Base-by-base conservation (phyloP, 1,284 basidiomycete genomes). In the Ceratobasidium theobromae region DNA sequence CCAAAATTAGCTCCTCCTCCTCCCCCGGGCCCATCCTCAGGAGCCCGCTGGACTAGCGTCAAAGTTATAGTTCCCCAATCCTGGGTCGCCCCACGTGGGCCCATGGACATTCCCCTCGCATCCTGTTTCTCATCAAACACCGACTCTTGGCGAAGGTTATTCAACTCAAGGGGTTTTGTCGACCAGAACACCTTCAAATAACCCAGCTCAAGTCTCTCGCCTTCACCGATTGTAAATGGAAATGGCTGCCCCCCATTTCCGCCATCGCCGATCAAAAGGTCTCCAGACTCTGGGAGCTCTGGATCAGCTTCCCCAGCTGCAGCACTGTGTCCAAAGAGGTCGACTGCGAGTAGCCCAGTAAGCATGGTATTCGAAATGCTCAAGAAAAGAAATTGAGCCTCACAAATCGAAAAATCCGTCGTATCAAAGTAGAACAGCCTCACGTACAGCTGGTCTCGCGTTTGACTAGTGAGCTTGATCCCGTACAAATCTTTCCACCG, bases 391-490 rank as follows among this genome's bases (percentile, higher is more conserved):
- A 45, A 45, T 21, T 11, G 9, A 41, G 18, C 9, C 60, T 12
- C 73, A 69, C 76, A 75, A 69, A 82, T 79, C 66, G 75, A 76
- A 65, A 81, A 76, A n/a, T 79, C 78, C 49, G 76, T 77, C 6
- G 76, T 74, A 67, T 81, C 79, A 77, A 82, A 80, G 72, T 78
- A 80, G 2, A 79, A 80, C 43, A 81, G 75, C 69, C 78, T 79
- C 21, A 81, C 78, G 77, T 79, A 82, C 43, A 82, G 76, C 69
- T 79, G 78, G 53, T 69, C 69, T 69, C 77, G 75, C 5, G 80
- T 75, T 57, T 75, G 70, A 66, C 82, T 82, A 68, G 75, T 75
- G 38, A 82, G 68, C 35, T 77, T 73, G 64, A 81, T 73, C 16
- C 74, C 72, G 67, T 80, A 81, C 28, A 77, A 72, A 41, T 75